phyloP scores from a whole-genome alignment of 306 rosid genomes.

The Cercis canadensis region DNA sequence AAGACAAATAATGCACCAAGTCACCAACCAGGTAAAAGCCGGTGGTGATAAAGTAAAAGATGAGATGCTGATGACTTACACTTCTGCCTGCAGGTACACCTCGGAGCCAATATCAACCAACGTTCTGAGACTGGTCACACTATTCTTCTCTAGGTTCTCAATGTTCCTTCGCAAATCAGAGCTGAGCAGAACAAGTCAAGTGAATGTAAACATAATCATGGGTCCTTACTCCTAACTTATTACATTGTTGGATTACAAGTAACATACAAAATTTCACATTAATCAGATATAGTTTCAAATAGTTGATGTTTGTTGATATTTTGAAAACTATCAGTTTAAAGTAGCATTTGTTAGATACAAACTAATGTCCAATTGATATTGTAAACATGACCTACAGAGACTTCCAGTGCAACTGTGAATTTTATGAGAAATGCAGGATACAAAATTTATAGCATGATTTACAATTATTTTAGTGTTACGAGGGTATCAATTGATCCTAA shows the following conservation, averaged over 20 bases:
- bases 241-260: slow-evolving; percentile 12
- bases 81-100: slow-evolving; percentile 91
- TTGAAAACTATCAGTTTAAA: too few species aligned
- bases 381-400: too few species aligned
- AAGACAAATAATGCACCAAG: background rate
- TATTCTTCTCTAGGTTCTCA: slow-evolving; percentile 83
- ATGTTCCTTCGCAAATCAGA: slow-evolving; percentile 82
- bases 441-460: too few species aligned
- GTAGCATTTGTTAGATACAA: too few species aligned
- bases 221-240: slow-evolving; percentile 2
- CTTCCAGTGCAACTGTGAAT: too few species aligned
- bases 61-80: slow-evolving; percentile 62
- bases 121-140: slow-evolving; percentile 81
- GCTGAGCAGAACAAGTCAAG: slow-evolving; percentile 67
- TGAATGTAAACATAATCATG: slow-evolving; percentile 22
- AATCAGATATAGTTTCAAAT: background rate
- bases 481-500: too few species aligned
- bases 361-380: too few species aligned
- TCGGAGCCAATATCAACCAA: slow-evolving; percentile 95
- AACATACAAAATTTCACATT: slow-evolving; percentile 19
- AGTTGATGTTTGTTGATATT: too few species aligned
- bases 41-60: slow-evolving; percentile 3
- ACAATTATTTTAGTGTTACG: too few species aligned
- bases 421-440: too few species aligned
- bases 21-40: slow-evolving; percentile 8